phyloP scores from a whole-genome alignment of 495 filamentous ascomycete species.

The Penicillium atrosanguineum region DNA sequence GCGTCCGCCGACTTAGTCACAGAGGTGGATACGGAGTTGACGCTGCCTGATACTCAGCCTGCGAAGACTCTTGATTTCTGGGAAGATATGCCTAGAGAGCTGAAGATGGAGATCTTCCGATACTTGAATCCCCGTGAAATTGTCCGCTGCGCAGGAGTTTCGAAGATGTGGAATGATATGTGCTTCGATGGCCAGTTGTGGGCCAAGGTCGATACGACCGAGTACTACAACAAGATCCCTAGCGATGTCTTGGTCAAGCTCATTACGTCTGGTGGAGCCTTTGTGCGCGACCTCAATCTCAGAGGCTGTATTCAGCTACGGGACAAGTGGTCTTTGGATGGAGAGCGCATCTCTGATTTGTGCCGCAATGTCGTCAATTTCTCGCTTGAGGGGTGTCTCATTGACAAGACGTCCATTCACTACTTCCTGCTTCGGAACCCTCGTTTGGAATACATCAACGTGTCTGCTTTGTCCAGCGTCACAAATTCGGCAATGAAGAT shows the following conservation, averaged over 20 bases:
- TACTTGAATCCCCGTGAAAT: constrained; percentile 80
- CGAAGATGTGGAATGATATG: constrained; percentile 74
- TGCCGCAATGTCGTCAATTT: constrained; percentile 87
- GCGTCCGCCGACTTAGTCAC: no score
- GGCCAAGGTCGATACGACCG: constrained; percentile 76
- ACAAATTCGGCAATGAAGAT: constrained; percentile 86
- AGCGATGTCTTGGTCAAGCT: constrained; percentile 80
- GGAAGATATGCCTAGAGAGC: constrained; percentile 76
- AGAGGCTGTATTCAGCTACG: constrained; percentile 72
- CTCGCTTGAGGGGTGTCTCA: constrained; percentile 83
- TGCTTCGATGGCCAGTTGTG: constrained; percentile 97
- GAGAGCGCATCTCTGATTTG: constrained; percentile 64
- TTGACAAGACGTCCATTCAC: constrained; percentile 77
- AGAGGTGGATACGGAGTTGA: constrained; percentile 25
- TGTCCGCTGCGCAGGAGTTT: constrained; percentile 76
- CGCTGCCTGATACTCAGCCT: constrained; percentile 26
- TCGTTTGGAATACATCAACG: constrained; percentile 74
- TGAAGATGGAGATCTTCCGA: constrained; percentile 73
- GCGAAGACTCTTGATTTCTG: constrained; percentile 67
- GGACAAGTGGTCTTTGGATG: constrained; percentile 72
- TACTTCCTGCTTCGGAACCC: constrained; percentile 75
- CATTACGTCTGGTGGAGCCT: constrained; percentile 80
- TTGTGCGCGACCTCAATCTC: constrained; percentile 88
- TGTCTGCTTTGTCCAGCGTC: constrained; percentile 75
- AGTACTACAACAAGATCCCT: constrained; percentile 84